These are phyloP conservation scores for Leccinum barrowsii DNA, from an alignment of 768 basidiomycete genomes.

Conservation along the genomic window DNA sequence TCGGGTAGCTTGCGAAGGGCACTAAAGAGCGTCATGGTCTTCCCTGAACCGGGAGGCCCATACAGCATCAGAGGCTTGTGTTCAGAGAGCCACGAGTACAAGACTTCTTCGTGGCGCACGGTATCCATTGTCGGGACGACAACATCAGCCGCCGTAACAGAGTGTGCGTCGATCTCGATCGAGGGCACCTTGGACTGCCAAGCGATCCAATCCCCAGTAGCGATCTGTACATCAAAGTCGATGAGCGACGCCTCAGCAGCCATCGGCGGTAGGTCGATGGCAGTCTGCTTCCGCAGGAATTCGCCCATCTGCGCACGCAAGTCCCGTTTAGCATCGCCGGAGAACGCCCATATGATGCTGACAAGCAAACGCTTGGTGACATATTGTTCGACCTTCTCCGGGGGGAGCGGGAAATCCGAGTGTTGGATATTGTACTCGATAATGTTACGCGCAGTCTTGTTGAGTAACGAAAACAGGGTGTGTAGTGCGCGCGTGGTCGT, in stretches of 20 bases:
- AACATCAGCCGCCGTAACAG: conserved; percentile 92
- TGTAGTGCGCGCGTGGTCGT: conserved; percentile 87
- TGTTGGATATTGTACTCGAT: conserved; percentile 95
- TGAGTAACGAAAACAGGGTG: conserved; percentile 94
- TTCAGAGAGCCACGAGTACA: conserved; percentile 98
- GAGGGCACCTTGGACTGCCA: conserved; percentile 93
- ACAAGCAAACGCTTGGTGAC: conserved; percentile 86
- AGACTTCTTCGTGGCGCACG: conserved; percentile 95
- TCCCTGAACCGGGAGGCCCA: conserved; percentile 99
- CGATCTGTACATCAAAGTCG: conserved; percentile 91
- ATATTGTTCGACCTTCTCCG: conserved; percentile 87
- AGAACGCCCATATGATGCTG: conserved; percentile 96
- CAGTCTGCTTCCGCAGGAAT: conserved; percentile 79
- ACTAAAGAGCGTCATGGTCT: conserved; percentile 99
- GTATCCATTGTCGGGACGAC: conserved; percentile 99
- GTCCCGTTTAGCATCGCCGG: conserved; percentile 92
- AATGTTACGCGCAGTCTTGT: conserved; percentile 91
- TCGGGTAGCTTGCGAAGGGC: conserved; percentile 96
- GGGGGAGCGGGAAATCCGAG: conserved; percentile 85
- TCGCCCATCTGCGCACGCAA: conserved; percentile 87
- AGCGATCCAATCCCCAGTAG: conserved; percentile 80
- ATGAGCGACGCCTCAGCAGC: conserved; percentile 78
- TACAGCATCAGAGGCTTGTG: conserved; percentile 98
- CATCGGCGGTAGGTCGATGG: conserved; percentile 83
- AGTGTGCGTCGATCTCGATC: conserved; percentile 95